Base-by-base conservation (phyloP, 768 basidiomycete genomes). In the Tricholoma flavovirens region DNA sequence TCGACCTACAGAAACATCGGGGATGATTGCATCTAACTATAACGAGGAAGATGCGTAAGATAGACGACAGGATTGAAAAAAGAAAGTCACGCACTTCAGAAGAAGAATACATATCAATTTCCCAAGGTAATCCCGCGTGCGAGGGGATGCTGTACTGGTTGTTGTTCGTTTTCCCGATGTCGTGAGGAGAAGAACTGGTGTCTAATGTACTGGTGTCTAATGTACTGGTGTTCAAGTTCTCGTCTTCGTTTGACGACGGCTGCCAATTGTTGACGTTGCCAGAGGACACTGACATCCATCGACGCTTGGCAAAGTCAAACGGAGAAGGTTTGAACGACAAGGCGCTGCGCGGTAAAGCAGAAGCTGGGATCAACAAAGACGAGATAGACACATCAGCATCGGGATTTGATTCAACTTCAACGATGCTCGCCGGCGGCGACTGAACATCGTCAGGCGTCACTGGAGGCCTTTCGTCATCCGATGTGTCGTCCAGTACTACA, bases 251-350 rank as follows among this genome's bases (percentile, higher is more conserved):
- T 59, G 53, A 24, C 42, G 35, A 22, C 51, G 53, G 29, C 51
- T 56, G 26, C 26, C 46, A 26, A 17, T 49, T n/a, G 29, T 49
- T 49, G 10, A 49, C 29, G 29, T n/a, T 49, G 4, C 29, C 46
- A 61, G 69, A 69, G 33, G 72, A 64, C 19, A 68, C 62, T 40
- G 76, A 77, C 58, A 72, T 77, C 84, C 84, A 85, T 56, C 83
- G 79, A 53, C 81, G 79, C 61, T 77, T 79, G 7, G 84, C 83
- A 65, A 82, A 84, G 60, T 77, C 77, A 67, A 79, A 76, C n/a
- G 84, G 84, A 35, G 83, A 81, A 14, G 85, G 85, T 51, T 82
- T 83, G 66, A 76, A 80, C 21, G 77, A 79, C 62, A 83, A 63
- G 29, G 79, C 73, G 26, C 72, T 75, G 49, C 75, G 72, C 30